These are phyloP conservation scores for Entomophthora muscae DNA, from an alignment of 371 early-diverging fungal species.

Conservation along the genomic window DNA sequence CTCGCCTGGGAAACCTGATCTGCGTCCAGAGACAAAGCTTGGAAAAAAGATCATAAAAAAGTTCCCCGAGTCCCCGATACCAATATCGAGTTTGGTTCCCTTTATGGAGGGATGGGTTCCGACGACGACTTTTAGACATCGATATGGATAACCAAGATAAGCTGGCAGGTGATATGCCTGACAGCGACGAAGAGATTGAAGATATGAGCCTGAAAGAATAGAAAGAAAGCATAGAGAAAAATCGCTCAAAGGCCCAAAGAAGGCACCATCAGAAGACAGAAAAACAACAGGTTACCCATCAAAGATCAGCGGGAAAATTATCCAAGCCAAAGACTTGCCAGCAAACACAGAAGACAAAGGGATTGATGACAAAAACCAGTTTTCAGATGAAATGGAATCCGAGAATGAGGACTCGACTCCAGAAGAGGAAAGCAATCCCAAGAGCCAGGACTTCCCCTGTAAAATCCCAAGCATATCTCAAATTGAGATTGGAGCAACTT, in stretches of 20 bases:
- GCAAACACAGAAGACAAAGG: background rate
- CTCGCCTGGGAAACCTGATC: background rate
- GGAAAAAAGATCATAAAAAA: background rate
- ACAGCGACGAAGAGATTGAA: background rate
- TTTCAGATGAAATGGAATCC: background rate
- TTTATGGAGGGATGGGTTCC: background rate
- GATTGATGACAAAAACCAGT: background rate
- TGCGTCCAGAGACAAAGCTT: background rate
- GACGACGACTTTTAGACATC: background rate
- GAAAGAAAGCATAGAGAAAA: background rate
- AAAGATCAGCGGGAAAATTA: slow-evolving; percentile 4
- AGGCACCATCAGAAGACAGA: background rate
- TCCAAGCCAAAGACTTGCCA: slow-evolving; percentile 8
- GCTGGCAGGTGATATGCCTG: background rate
- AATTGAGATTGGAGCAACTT: slow-evolving; percentile 51
- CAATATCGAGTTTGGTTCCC: background rate
- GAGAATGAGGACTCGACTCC: background rate
- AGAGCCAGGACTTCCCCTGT: background rate
- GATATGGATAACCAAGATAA: background rate
- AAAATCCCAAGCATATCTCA: slow-evolving; percentile 21
- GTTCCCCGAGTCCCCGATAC: background rate
- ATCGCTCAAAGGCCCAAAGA: background rate
- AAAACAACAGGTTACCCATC: background rate
- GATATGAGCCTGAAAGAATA: background rate
- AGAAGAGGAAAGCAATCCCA: slow-evolving; percentile 1